Conservation (phyloP, 768 basidiomycete species). For the Boletus insuetus region DNA sequence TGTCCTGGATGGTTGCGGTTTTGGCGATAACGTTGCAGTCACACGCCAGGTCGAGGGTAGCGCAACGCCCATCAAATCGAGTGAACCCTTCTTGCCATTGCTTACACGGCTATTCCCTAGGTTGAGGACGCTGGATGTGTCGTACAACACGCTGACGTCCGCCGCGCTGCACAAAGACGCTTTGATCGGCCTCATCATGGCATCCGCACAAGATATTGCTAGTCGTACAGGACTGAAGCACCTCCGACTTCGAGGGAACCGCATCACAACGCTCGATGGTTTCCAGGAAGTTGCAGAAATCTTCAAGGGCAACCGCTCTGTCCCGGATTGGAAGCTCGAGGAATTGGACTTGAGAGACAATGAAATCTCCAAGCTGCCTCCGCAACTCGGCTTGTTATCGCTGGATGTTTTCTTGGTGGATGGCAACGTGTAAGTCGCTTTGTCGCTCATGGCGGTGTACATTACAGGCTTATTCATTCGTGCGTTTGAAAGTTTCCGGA, state of each 20-base stretch:
- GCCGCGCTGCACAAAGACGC: conserved; percentile 47
- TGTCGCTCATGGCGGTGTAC: neutral
- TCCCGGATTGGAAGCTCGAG: conserved; percentile 72
- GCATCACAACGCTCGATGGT: conserved; percentile 57
- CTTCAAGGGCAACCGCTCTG: conserved; percentile 63
- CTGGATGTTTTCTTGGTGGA: conserved; percentile 82
- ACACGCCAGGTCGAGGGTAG: conserved; percentile 33
- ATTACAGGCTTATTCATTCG: neutral
- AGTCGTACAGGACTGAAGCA: conserved; percentile 57
- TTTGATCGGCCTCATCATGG: conserved; percentile 51
- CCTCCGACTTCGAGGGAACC: conserved; percentile 68
- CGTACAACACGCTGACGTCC: conserved; percentile 68
- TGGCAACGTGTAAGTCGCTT: conserved; percentile 67
- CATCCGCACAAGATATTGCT: conserved; percentile 28
- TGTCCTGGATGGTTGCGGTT: conserved; percentile 67
- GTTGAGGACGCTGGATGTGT: conserved; percentile 65
- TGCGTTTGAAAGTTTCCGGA: conserved; percentile 58
- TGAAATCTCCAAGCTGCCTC: conserved; percentile 64
- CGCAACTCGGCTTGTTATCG: conserved; percentile 71
- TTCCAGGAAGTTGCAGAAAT: conserved; percentile 57
- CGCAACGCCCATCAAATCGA: conserved; percentile 43
- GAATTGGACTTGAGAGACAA: conserved; percentile 84
- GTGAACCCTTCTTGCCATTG: conserved; percentile 55
- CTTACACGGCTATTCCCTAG: conserved; percentile 69
- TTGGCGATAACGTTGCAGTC: conserved; percentile 58